Evolutionary conservation across 2,329 filamentous ascomycete species (phyloP), one percentile per base, ranked within the genome.

Genomic region (Stagonosporopsis cucurbitacearum): DNA sequence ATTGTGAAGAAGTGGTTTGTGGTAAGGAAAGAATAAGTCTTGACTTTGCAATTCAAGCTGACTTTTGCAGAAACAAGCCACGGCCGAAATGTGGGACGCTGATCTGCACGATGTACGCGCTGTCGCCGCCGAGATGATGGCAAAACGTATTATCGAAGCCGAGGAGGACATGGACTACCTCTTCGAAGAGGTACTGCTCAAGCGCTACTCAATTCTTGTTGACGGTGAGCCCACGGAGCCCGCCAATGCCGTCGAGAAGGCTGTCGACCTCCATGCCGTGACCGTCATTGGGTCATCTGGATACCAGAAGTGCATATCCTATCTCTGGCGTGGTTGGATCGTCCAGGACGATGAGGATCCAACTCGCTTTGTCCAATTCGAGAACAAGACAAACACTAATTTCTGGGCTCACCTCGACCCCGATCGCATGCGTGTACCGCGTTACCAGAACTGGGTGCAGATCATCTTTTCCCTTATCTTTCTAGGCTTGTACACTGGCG

Each of bases 321-420:
- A 96, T 71, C 86, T 99, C 8, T 99, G 95, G 95, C 86, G 87
- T 59, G 95, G 95, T 20, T 99, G 95, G 95, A 81, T 98, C 8
- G 88, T 96, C n/a, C 95, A 99, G 74, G 92, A 97, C 64, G 92
- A 97, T 66, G 84, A 93, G 45, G 93, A 98, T 66, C 90, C 94
- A 0, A 87, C 88, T n/a, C 87, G 87, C 48, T 99, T 99, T 72
- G 84, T 97, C 50, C 88, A 93, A 70, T 99, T 96, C 80, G 86
- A 88, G 65, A 82, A 91, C 57, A 92, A 92, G 72, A 91, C 88
- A 56, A 90, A 93, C 72, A 87, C 86, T 1, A 84, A 81, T 40
- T 96, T 95, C 76, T 85, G 88, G 79, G 80, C 84, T 1, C 95
- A 99, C 73, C 87, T 98, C 67, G 90, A 98, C 69, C 95, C 95